A percentile compares a stretch with the other conserved stretches of the same genome.
phyloP scores from a whole-genome alignment of 306 rosid genomes.

The Malus domestica region DNA sequence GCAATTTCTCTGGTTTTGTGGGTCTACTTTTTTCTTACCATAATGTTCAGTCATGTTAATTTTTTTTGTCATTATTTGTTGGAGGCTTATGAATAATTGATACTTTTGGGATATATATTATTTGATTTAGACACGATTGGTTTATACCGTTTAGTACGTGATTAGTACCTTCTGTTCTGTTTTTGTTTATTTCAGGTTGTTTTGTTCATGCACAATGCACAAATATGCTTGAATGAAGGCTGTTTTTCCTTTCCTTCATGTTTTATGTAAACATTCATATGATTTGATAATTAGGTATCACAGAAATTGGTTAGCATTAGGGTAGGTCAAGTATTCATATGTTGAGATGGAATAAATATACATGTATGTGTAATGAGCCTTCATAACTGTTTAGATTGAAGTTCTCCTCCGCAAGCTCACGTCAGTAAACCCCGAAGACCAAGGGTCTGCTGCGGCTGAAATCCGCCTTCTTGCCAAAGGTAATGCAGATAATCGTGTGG shows the following conservation, averaged over 20 bases:
- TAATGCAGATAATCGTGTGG: constrained; percentile 91
- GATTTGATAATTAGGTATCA: too few species aligned
- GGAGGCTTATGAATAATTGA: constrained; percentile 9
- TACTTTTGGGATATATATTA: constrained; percentile 40
- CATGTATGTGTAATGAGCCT: too few species aligned
- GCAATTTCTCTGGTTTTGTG: constrained; percentile 7
- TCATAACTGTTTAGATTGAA: constrained; percentile 8
- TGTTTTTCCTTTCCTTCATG: not conserved
- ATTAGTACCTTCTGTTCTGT: not conserved
- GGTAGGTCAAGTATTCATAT: too few species aligned
- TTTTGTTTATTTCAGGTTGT: constrained; percentile 22
- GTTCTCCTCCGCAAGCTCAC: constrained; percentile 59
- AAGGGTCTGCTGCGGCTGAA: constrained; percentile 84
- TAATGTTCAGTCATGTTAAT: constrained; percentile 4
- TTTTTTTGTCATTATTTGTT: not conserved
- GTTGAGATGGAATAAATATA: too few species aligned
- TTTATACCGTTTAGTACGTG: constrained; percentile 1
- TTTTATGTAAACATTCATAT: too few species aligned
- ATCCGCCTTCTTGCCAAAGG: constrained; percentile 97
- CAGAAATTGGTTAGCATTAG: too few species aligned
- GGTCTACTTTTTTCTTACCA: constrained; percentile 4
- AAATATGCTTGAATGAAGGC: constrained; percentile 9
- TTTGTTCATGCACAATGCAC: not conserved
- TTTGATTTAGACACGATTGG: not conserved
- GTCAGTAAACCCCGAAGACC: constrained; percentile 65